Evolutionary conservation across 1,284 basidiomycete species (phyloP).

Genomic region (Leucoagaricus sp.): DNA sequence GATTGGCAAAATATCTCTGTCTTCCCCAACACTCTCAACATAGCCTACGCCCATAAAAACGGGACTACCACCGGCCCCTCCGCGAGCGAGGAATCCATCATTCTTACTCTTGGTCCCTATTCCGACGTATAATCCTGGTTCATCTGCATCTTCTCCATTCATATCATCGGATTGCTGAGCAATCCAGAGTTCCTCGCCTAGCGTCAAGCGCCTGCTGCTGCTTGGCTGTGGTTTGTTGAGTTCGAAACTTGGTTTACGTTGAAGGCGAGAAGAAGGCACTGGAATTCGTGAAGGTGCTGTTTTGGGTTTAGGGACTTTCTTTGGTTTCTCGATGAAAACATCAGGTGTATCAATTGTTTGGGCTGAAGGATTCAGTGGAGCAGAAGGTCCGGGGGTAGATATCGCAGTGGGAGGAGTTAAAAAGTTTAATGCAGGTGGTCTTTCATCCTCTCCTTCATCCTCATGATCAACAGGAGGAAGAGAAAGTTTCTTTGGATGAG

Average conservation of each 20-base stretch:
- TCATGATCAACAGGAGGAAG: slow-evolving; percentile 27
- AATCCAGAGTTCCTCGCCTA: slow-evolving; percentile 64
- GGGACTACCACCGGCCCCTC: slow-evolving; percentile 67
- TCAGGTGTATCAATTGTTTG: slow-evolving; percentile 5
- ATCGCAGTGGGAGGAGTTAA: slow-evolving; percentile 12
- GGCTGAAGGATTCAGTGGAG: neutral
- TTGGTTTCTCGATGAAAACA: slow-evolving; percentile 4
- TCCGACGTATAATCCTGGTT: slow-evolving; percentile 48
- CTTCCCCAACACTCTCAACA: slow-evolving; percentile 47
- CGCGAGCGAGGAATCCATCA: slow-evolving; percentile 68
- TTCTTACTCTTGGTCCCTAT: slow-evolving; percentile 54
- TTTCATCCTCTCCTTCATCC: slow-evolving; percentile 1
- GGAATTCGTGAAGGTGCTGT: slow-evolving; percentile 9
- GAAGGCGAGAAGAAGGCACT: slow-evolving; percentile 3
- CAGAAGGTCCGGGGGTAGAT: slow-evolving; percentile 3
- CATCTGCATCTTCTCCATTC: slow-evolving; percentile 29
- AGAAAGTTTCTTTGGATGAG: slow-evolving; percentile 5
- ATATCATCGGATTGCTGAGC: slow-evolving; percentile 29
- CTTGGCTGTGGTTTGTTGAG: slow-evolving; percentile 3
- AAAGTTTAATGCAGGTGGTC: slow-evolving; percentile 16
- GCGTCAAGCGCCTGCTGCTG: slow-evolving; percentile 43
- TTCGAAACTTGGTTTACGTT: neutral
- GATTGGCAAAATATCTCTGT: neutral
- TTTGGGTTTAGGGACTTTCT: neutral
- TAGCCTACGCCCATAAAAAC: slow-evolving; percentile 70